Evolutionary conservation across 2,329 filamentous ascomycete species (phyloP), one percentile per base, ranked within the genome.

Genomic region (Dothistroma pini): DNA sequence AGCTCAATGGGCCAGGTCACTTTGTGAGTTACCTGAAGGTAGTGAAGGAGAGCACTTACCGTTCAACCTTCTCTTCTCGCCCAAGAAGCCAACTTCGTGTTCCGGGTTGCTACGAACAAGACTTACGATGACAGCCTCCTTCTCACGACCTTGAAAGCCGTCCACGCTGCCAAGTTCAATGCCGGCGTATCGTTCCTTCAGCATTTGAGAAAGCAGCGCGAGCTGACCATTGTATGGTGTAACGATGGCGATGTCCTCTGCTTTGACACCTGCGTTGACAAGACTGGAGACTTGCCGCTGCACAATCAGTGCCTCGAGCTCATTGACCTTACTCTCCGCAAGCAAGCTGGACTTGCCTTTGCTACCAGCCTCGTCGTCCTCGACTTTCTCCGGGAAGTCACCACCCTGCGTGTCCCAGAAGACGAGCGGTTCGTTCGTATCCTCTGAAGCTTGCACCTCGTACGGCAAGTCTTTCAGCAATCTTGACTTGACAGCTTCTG

Each of bases 351-450:
- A 78, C 38, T 81, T 83, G 54, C 78, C 77, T 56, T 75, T 77
- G 51, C 79, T 79, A 3, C 74, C 79, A 0, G 80, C 80, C 22
- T 87, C 85, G 14, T 92, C 90, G 69, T 96, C 90, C 51, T 84
- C 86, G 72, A 86, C 88, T 78, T 97, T 93, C 0, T 89, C 87
- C 63, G 65, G 5, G 79, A 81, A 57, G 86, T 86, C 70, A 96
- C 93, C 95, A 10, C 95, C 95, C 75, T 97, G 95, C 0, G 95
- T 99, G 72, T 99, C 95, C 74, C 91, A 96, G 76, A 97, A 97
- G 10, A 99, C 85, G 1, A 99, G 77, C 0, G 95, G 90, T 75
- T 96, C 91, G 53, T 77, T 84, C 0, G 93, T 97, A 70, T 99
- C 91, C 65, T 97, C 95, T 0, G 85, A 92, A 56, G 90, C 88